Evolutionary conservation across 805 yeast species (phyloP).

Genomic region (Teunomyces aglyptinius): DNA sequence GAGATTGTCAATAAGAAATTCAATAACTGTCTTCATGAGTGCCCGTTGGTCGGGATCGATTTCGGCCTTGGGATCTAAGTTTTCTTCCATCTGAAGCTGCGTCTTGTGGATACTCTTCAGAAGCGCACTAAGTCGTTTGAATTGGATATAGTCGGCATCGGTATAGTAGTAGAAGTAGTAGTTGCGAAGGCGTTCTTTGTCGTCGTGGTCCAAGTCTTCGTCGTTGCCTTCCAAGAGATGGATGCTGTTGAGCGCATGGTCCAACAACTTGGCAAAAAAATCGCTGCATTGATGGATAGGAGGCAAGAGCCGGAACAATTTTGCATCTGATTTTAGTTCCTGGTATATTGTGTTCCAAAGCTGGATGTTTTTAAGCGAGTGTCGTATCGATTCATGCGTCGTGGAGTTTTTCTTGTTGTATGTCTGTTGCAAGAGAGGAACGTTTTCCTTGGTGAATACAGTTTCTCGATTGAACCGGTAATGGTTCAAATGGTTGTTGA

Average conservation of each 20-base stretch:
- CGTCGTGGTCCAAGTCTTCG: conserved; percentile 6
- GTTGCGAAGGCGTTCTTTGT: conserved; percentile 8
- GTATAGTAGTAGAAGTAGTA: conserved; percentile 19
- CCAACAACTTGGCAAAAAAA: conserved; percentile 23
- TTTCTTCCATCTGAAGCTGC: conserved; percentile 1
- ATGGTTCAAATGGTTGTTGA: conserved; percentile 12
- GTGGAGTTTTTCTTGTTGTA: conserved; percentile 14
- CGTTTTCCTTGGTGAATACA: conserved; percentile 11
- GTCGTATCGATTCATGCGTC: conserved; percentile 2
- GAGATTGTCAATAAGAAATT: not conserved
- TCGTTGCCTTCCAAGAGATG: conserved; percentile 10
- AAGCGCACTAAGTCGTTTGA: not conserved
- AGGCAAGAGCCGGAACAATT: conserved; percentile 12
- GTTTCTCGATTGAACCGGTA: conserved; percentile 5
- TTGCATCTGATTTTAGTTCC: conserved; percentile 22
- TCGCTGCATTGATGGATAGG: conserved; percentile 14
- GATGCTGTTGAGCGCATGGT: conserved; percentile 20
- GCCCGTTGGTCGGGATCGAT: not conserved
- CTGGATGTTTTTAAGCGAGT: conserved; percentile 10
- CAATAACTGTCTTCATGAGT: not conserved
- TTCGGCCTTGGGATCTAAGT: not conserved
- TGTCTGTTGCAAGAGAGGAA: conserved; percentile 13
- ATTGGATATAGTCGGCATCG: conserved; percentile 16
- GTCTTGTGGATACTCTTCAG: not conserved
- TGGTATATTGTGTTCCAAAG: conserved; percentile 33